Conservation (phyloP, 768 basidiomycete genomes). For the Russula compacta region DNA sequence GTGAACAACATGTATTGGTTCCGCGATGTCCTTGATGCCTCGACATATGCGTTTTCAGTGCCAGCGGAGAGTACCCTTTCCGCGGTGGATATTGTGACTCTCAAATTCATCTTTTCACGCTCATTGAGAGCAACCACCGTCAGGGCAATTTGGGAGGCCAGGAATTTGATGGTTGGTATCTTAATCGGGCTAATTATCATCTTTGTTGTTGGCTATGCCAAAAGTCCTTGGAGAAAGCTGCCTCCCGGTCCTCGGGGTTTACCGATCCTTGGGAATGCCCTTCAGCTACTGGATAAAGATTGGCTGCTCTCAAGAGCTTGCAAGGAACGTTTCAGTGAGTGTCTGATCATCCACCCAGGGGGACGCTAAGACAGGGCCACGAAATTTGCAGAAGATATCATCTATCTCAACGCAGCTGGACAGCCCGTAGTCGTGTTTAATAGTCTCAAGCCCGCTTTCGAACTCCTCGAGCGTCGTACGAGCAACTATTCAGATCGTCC, state of each 20-base stretch:
- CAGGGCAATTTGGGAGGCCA: not conserved
- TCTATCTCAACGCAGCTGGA: conserved; percentile 19
- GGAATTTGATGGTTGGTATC: not conserved
- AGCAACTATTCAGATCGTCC: conserved; percentile 24
- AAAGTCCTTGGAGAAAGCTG: conserved; percentile 4
- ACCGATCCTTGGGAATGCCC: conserved; percentile 4
- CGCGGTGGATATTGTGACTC: not conserved
- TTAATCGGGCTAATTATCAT: not conserved
- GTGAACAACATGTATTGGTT: not conserved
- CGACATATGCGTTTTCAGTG: too few species aligned
- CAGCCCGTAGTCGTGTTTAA: conserved; percentile 23
- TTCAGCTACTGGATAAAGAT: not conserved
- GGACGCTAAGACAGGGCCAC: not conserved
- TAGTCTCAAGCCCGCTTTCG: conserved; percentile 20
- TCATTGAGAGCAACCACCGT: not conserved
- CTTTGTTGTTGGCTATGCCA: not conserved
- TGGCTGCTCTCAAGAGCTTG: conserved; percentile 5
- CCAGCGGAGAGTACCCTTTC: not conserved
- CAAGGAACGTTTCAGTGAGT: conserved; percentile 1
- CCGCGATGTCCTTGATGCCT: too few species aligned
- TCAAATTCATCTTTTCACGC: not conserved
- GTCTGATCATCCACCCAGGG: not conserved
- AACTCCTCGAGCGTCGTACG: conserved; percentile 24
- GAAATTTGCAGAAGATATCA: conserved; percentile 4
- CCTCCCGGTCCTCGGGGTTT: not conserved